Conservation (phyloP, 2,329 filamentous ascomycete genomes). For the Triangularia verruculosa region DNA sequence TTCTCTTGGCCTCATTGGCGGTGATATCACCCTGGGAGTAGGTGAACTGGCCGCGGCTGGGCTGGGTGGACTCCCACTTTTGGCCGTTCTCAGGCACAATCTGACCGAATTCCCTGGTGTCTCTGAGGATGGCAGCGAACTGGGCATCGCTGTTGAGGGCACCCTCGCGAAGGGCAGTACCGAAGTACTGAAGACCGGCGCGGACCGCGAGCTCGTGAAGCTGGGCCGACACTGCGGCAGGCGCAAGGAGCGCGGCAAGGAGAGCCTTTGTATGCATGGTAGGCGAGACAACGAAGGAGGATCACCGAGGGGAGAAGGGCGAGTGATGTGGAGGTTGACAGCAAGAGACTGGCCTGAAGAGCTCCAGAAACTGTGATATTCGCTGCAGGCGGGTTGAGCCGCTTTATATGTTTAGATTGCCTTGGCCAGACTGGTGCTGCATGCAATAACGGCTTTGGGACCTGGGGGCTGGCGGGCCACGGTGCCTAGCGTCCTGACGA, state of each 20-base stretch:
- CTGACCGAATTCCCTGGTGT: slow-evolving; percentile 59
- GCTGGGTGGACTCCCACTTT: slow-evolving; percentile 63
- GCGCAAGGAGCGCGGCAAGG: slow-evolving; percentile 26
- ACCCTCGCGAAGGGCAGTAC: slow-evolving; percentile 60
- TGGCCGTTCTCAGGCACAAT: slow-evolving; percentile 63
- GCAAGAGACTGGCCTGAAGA: neutral
- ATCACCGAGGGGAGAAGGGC: neutral
- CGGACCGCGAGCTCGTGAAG: slow-evolving; percentile 54
- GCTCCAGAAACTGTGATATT: neutral
- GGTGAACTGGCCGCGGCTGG: slow-evolving; percentile 53
- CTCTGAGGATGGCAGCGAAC: slow-evolving; percentile 54
- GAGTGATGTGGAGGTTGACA: neutral
- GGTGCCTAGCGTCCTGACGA: neutral
- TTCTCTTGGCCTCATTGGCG: slow-evolving; percentile 45
- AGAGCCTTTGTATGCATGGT: slow-evolving; percentile 25
- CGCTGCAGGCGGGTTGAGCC: slow-evolving; percentile 3
- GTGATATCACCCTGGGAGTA: slow-evolving; percentile 56
- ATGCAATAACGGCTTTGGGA: slow-evolving; percentile 6
- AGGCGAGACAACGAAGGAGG: neutral
- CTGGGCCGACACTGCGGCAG: slow-evolving; percentile 29
- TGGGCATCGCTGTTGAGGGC: slow-evolving; percentile 48
- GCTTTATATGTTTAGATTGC: slow-evolving; percentile 9
- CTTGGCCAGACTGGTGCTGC: neutral
- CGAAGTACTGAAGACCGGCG: slow-evolving; percentile 60
- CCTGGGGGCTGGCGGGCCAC: neutral